Conservation (phyloP, 805 yeast genomes). For the Blastobotrys muscicola region DNA sequence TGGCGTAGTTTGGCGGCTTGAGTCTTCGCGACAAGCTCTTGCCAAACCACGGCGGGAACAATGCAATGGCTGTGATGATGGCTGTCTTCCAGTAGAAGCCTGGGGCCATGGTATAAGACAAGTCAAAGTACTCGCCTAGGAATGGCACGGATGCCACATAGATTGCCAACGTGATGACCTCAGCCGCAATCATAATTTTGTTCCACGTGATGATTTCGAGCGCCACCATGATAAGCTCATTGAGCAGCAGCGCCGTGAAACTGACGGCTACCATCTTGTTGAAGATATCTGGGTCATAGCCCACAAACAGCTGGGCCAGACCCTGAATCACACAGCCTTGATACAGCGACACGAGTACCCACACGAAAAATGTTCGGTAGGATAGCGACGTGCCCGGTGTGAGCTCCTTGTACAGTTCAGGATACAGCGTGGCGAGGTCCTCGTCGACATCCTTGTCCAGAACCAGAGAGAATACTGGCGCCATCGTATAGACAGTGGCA, state of each 20-base stretch:
- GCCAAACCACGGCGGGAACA: conserved; percentile 84
- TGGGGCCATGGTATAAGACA: conserved; percentile 48
- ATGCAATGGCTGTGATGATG: conserved; percentile 55
- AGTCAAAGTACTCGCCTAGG: conserved; percentile 76
- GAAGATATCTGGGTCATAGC: conserved; percentile 47
- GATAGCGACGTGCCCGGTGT: conserved; percentile 82
- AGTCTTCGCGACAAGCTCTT: conserved; percentile 65
- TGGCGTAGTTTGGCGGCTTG: conserved; percentile 93
- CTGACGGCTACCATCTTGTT: conserved; percentile 76
- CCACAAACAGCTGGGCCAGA: conserved; percentile 65
- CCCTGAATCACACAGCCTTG: conserved; percentile 86
- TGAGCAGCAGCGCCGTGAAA: conserved; percentile 67
- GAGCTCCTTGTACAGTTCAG: conserved; percentile 88
- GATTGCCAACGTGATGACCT: conserved; percentile 55
- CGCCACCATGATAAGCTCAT: conserved; percentile 90
- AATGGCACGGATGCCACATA: conserved; percentile 76
- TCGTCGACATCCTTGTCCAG: conserved; percentile 88
- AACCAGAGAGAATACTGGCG: conserved; percentile 91
- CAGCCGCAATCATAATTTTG: conserved; percentile 61
- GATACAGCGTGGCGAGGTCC: conserved; percentile 78
- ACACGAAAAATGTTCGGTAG: conserved; percentile 76
- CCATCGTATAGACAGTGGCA: conserved; percentile 95
- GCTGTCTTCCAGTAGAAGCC: conserved; percentile 61
- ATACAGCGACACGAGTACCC: conserved; percentile 83
- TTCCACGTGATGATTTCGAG: conserved; percentile 91